Base-by-base conservation (phyloP, 2,329 filamentous ascomycete genomes). In the Pseudogymnoascus destructans region DNA sequence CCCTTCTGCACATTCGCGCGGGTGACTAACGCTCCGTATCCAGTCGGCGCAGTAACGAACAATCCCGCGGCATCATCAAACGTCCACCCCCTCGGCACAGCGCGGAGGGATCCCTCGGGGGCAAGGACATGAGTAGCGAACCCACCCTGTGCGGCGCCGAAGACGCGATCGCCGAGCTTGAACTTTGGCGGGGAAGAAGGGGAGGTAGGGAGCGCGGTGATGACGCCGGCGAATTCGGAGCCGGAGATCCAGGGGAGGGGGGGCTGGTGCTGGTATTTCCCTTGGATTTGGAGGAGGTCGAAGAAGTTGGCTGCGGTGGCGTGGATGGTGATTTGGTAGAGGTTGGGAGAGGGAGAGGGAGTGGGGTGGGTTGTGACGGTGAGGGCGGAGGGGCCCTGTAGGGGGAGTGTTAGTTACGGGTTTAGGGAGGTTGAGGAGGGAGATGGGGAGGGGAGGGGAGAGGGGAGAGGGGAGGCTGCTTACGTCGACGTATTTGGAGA, bases 301-400 rank as follows among this genome's bases (percentile, higher is more conserved):
- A 96, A 97, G 79, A 97, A 97, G 75, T 97, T 97, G 67, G 89
- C 88, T 17, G 89, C 92, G 0, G 87, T 80, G 52, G 92, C 89
- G 72, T 89, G 87, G 66, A 97, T 87, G 68, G 84, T 80, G 69
- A 97, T 87, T 63, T 95, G 78, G 70, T 96, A 97, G 73, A 95
- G 82, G 68, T 87, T 75, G 30, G 82, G 72, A 7, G 78, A 76
- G 1, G 90, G 88, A 1, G 74, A 73, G 0, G 89, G 91, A 58
- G 90, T 87, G 15, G 89, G 83, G 11, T 95, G 79, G 19, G 81
- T 77, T 15, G 81, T 79, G 63, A 95, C 86, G 61, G 76, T 79
- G 70, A 97, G 87, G 68, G 93, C 87, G 61, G 84, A 75, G 1
- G 91, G 89, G 32, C 84, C 84, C 87, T 93, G 61, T 15, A 3